Percentiles rank a stretch among this genome's conserved stretches.
phyloP scores from a whole-genome alignment of 2,329 filamentous ascomycete species.

The Trichoderma sp. region DNA sequence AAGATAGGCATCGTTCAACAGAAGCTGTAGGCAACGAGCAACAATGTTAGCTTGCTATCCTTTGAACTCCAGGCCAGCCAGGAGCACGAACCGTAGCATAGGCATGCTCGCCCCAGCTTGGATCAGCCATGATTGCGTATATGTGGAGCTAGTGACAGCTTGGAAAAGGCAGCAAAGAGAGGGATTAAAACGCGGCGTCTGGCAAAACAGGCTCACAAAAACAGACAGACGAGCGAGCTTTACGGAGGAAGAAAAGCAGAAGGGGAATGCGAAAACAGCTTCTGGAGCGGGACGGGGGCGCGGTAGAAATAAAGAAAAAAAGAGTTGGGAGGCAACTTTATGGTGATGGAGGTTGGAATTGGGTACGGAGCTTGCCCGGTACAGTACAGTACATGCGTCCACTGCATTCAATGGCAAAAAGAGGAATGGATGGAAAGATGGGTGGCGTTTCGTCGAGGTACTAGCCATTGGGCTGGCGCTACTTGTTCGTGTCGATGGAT shows the following conservation, averaged over 20 bases:
- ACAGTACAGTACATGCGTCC: neutral
- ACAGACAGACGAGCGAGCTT: conserved; percentile 14
- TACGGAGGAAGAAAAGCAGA: conserved; percentile 21
- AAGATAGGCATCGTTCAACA: conserved; percentile 89
- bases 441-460: conserved; percentile 13
- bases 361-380: neutral
- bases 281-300: neutral
- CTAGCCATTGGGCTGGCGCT: neutral
- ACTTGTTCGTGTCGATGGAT: neutral
- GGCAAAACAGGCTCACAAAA: neutral
- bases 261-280: neutral
- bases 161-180: neutral
- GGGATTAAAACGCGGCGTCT: neutral
- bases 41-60: conserved; percentile 1
- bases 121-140: conserved; percentile 38
- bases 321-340: conserved; percentile 14
- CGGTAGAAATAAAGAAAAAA: conserved; percentile 13
- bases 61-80: neutral
- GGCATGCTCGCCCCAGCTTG: conserved; percentile 49
- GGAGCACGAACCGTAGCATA: conserved; percentile 56
- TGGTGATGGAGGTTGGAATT: conserved; percentile 19
- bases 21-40: conserved; percentile 61
- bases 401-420: neutral
- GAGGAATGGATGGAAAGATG: neutral
- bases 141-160: neutral